Evolutionary conservation across 2,329 filamentous ascomycete genomes (phyloP).

Genomic region (Claviceps cyperi): DNA sequence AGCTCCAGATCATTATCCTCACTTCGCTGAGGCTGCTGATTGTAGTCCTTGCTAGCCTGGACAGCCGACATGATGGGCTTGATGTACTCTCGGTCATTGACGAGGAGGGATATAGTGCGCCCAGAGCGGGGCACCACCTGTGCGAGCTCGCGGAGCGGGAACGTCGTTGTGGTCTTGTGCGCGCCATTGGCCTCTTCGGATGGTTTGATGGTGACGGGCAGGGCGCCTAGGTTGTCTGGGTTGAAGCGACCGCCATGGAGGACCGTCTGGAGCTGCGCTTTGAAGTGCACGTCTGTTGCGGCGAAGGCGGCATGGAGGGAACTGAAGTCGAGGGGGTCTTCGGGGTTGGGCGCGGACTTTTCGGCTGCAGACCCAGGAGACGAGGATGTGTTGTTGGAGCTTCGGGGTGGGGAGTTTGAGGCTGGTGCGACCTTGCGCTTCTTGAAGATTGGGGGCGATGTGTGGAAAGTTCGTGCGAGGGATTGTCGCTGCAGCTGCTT

Average conservation of each 20-base stretch:
- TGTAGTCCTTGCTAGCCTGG: constrained; percentile 37
- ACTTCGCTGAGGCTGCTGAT: constrained; percentile 45
- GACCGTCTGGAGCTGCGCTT: constrained; percentile 25
- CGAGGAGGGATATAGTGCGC: constrained; percentile 26
- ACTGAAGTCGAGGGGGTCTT: constrained; percentile 34
- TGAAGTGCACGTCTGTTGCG: constrained; percentile 28
- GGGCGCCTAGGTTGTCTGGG: constrained; percentile 31
- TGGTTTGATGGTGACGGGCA: constrained; percentile 25
- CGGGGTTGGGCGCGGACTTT: constrained; percentile 17
- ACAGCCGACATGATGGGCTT: constrained; percentile 42
- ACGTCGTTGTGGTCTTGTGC: constrained; percentile 13
- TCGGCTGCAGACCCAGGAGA: constrained; percentile 9
- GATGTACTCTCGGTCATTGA: constrained; percentile 29
- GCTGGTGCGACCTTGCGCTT: constrained; percentile 24
- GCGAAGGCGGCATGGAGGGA: constrained; percentile 30
- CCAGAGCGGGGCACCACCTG: constrained; percentile 35
- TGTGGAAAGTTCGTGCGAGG: constrained; percentile 13
- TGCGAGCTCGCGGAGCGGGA: constrained; percentile 40
- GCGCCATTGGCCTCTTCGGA: constrained; percentile 5
- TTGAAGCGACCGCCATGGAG: constrained; percentile 36
- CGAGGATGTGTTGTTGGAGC: constrained; percentile 8
- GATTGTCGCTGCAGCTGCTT: background rate
- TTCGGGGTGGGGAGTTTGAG: constrained; percentile 14
- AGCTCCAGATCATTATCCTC: constrained; percentile 47
- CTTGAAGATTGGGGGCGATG: constrained; percentile 18